phyloP scores from a whole-genome alignment of 176 grass and related monocot genomes.

The Puccinellia tenuiflora region DNA sequence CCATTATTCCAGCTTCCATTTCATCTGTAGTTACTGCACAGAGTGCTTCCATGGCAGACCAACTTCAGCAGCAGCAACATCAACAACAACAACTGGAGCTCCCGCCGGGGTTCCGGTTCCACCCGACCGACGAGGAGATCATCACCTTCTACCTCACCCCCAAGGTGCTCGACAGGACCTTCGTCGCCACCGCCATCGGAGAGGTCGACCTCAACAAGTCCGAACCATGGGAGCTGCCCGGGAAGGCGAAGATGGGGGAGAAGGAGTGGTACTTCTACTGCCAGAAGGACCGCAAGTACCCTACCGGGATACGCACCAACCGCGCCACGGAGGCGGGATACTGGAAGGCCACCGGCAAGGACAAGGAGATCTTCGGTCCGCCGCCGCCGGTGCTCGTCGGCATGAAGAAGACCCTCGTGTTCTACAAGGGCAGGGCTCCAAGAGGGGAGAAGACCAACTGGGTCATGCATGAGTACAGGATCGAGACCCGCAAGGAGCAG shows the following conservation, averaged over 20 bases:
- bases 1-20: not conserved
- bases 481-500: not conserved
- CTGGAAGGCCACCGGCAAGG: conserved; percentile 62
- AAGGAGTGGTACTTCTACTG: conserved; percentile 56
- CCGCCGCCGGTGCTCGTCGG: not conserved
- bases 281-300: conserved; percentile 53
- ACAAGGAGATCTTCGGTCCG: conserved; percentile 38
- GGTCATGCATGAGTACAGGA: conserved; percentile 63
- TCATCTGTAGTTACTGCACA: not conserved
- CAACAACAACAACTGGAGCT: not conserved
- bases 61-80: not conserved
- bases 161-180: conserved; percentile 31
- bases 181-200: conserved; percentile 32
- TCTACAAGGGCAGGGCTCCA: conserved; percentile 53
- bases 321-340: conserved; percentile 38
- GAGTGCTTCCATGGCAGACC: conserved; percentile 26
- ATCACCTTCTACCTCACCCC: conserved; percentile 52
- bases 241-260: conserved; percentile 40
- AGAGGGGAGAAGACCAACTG: conserved; percentile 46
- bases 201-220: conserved; percentile 59
- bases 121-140: conserved; percentile 59
- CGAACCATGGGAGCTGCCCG: conserved; percentile 72
- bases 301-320: conserved; percentile 41
- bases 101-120: conserved; percentile 56
- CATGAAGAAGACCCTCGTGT: conserved; percentile 63